phyloP scores from a whole-genome alignment of 805 yeast genomes.

The Teunomyces funiuensis region DNA sequence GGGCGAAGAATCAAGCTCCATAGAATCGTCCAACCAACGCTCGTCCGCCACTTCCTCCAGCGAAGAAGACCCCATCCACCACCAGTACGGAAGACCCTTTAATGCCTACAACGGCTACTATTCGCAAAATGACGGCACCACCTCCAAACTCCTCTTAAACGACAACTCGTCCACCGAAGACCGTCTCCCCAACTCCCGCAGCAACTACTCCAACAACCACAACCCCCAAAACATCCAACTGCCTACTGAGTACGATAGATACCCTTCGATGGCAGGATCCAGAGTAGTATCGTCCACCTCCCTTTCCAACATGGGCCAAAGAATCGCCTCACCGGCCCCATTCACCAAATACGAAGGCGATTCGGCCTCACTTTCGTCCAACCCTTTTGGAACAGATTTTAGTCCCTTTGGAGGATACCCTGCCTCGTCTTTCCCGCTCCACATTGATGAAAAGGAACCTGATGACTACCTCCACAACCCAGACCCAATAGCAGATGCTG shows the following conservation, averaged over 20 bases:
- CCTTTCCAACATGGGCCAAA: constrained; percentile 11
- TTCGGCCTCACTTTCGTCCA: constrained; percentile 15
- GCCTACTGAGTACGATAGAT: constrained; percentile 65
- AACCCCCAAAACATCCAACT: constrained; percentile 23
- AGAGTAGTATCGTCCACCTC: constrained; percentile 55
- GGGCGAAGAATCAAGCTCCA: constrained; percentile 10
- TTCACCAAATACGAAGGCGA: constrained; percentile 12
- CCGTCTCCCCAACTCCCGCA: constrained; percentile 5
- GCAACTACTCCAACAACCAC: constrained; percentile 7
- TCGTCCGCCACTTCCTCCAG: constrained; percentile 11
- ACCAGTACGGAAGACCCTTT: constrained; percentile 36
- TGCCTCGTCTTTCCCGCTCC: constrained; percentile 26
- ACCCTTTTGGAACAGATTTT: constrained; percentile 25
- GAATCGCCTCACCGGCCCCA: neutral
- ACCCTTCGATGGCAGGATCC: constrained; percentile 61
- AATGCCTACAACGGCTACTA: constrained; percentile 43
- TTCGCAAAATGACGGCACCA: constrained; percentile 39
- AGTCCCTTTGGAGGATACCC: constrained; percentile 32
- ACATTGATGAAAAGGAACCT: constrained; percentile 28
- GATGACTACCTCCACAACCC: constrained; percentile 32
- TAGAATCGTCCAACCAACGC: constrained; percentile 10
- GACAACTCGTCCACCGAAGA: constrained; percentile 15
- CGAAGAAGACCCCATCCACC: constrained; percentile 16
- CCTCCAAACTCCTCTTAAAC: constrained; percentile 34
- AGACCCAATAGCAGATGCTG: constrained; percentile 30